Conservation (phyloP, 2,329 filamentous ascomycete species). For the Sporothrix sp. region DNA sequence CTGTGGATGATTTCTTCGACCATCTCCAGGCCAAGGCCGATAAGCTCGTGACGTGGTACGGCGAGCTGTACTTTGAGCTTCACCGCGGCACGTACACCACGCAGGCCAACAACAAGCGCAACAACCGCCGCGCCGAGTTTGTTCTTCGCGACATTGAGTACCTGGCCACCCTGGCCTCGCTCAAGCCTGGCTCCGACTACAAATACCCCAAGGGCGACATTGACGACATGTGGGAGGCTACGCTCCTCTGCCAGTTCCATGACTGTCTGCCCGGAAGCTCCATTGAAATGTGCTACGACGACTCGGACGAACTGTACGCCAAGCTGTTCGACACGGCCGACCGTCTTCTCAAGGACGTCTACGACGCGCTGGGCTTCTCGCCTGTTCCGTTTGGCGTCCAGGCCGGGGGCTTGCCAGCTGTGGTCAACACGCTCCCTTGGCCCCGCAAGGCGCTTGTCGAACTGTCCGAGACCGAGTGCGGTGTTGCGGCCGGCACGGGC, state of each 20-base stretch:
- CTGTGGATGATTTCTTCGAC: conserved; percentile 91
- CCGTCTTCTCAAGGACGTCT: conserved; percentile 59
- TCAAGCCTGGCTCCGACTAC: conserved; percentile 57
- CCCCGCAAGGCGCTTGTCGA: conserved; percentile 63
- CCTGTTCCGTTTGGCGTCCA: conserved; percentile 42
- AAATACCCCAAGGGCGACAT: conserved; percentile 91
- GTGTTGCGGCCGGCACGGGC: conserved; percentile 48
- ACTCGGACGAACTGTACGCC: conserved; percentile 81
- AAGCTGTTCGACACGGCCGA: conserved; percentile 70
- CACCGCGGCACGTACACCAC: conserved; percentile 97
- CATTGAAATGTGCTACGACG: conserved; percentile 97
- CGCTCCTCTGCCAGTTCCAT: conserved; percentile 92
- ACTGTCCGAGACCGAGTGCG: conserved; percentile 43
- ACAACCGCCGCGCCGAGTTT: conserved; percentile 80
- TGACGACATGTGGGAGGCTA: conserved; percentile 89
- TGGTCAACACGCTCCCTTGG: conserved; percentile 82
- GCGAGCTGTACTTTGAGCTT: conserved; percentile 94
- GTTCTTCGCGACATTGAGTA: conserved; percentile 81
- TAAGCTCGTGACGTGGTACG: conserved; percentile 89
- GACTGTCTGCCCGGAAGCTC: conserved; percentile 91
- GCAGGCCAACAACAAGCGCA: conserved; percentile 92
- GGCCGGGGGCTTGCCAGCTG: conserved; percentile 22
- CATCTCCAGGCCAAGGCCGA: conserved; percentile 68
- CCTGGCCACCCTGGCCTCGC: conserved; percentile 73
- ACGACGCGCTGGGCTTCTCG: conserved; percentile 55